These are phyloP conservation scores for Neostapfia colusana DNA, from an alignment of 176 grass and related monocot species.

Conservation along the genomic window DNA sequence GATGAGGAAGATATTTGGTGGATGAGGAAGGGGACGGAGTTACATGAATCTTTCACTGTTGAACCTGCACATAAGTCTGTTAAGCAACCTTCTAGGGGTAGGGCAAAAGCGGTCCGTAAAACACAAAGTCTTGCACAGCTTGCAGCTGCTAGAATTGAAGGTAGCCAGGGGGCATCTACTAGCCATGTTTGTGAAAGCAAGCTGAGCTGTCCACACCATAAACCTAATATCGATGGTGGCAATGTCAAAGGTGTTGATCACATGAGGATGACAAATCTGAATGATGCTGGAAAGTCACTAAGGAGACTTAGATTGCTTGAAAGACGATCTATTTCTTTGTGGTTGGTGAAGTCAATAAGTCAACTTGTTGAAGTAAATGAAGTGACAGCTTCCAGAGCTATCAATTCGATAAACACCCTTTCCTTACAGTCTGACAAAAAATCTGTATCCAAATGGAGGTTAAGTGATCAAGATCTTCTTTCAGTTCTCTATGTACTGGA, in stretches of 20 bases:
- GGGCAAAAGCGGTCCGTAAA: slow-evolving; percentile 75
- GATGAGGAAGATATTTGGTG: slow-evolving; percentile 98
- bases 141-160: slow-evolving; percentile 84
- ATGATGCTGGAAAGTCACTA: slow-evolving; percentile 74
- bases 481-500: slow-evolving; percentile 88
- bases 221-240: slow-evolving; percentile 62
- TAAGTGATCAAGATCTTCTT: slow-evolving; percentile 86
- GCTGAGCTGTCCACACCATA: slow-evolving; percentile 77
- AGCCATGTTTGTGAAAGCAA: slow-evolving; percentile 98
- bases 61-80: slow-evolving; percentile 62
- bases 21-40: slow-evolving; percentile 73
- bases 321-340: slow-evolving; percentile 83
- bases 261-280: slow-evolving; percentile 47
- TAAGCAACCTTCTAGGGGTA: slow-evolving; percentile 83
- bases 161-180: slow-evolving; percentile 93
- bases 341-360: slow-evolving; percentile 83
- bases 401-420: slow-evolving; percentile 54
- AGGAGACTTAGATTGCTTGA: slow-evolving; percentile 88
- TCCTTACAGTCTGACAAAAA: slow-evolving; percentile 56
- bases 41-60: slow-evolving; percentile 76
- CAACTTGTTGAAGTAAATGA: slow-evolving; percentile 94
- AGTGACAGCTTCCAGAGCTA: slow-evolving; percentile 57
- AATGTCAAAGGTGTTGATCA: slow-evolving; percentile 64
- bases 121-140: slow-evolving; percentile 95
- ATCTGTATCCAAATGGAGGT: slow-evolving; percentile 58